Evolutionary conservation across 2,329 filamentous ascomycete genomes (phyloP), one percentile per base, ranked within the genome.

Genomic region (Hymenoscyphus albidus): DNA sequence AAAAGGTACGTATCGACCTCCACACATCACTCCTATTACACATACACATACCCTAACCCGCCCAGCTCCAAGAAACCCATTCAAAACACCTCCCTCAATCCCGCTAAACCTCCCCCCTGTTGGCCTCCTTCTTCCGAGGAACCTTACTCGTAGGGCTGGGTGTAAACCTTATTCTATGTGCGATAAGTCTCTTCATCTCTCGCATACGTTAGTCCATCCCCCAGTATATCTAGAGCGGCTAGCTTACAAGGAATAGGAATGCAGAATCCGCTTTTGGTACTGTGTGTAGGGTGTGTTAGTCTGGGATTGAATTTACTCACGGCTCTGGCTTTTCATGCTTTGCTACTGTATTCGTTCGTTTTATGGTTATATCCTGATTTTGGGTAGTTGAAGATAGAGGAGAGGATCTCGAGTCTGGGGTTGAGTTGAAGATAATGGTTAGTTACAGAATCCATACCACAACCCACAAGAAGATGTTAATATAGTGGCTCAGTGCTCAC

Each of bases 61-160:
- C 59, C 67, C 61, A 88, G 87, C 76, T 88, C 64, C 82, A 87
- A 22, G 82, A 88, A 68, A 78, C 81, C 54, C 78, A 79, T 56
- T 77, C 83, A 0, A 80, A 83, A 66, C 80, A 80, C 10, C 80
- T 90, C 16, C 85, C 89, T 0, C 93, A 90, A 69, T 90, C 90
- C n/a, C 93, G 89, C 89, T 87, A 90, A 64, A 83, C 90, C 39
- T 88, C 89, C 16, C 83, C 85, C n/a, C 75, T 92, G 0, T 79
- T 93, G 0, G 90, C 90, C 5, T 88, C 89, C 27, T 93, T 93
- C 76, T 93, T 93, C 81, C 93, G 93, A 71, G 90, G 90, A 14
- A 86, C 88, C 1, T 90, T 93, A 65, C 81, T 93, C 1, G 76
- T 92, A 16, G 89, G 88, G 0, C 78, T 93, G 1, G 88, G 88